Conservation (phyloP, 179 eudicot genomes). For the Nepenthes alata region DNA sequence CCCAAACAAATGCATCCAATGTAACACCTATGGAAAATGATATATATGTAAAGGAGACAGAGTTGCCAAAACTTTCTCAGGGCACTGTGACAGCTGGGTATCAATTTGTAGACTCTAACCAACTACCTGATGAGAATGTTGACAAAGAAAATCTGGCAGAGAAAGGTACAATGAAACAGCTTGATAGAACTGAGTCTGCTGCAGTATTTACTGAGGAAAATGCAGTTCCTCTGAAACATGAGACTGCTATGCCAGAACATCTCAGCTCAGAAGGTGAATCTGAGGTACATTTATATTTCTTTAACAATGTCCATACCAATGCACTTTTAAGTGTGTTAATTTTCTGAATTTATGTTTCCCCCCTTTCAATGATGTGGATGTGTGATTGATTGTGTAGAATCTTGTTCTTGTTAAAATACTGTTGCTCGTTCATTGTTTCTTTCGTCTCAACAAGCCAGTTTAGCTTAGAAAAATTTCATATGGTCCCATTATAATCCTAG, state of each 20-base stretch:
- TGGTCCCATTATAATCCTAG: too few species aligned
- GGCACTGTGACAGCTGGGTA: conserved; percentile 23
- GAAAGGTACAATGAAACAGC: conserved; percentile 21
- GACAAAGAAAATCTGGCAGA: conserved; percentile 22
- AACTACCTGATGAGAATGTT: conserved; percentile 26
- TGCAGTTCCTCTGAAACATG: conserved; percentile 16
- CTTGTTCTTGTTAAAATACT: too few species aligned
- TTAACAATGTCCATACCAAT: neutral
- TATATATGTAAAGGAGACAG: conserved; percentile 13
- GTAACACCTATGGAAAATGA: conserved; percentile 12
- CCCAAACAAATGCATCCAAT: conserved; percentile 10
- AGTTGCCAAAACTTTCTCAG: conserved; percentile 19
- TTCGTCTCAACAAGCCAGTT: neutral
- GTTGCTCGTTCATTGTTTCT: neutral
- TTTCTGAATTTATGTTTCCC: too few species aligned
- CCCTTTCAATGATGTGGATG: neutral
- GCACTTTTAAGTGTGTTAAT: neutral
- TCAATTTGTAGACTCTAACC: conserved; percentile 18
- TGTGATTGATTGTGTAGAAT: neutral
- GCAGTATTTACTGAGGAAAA: conserved; percentile 19
- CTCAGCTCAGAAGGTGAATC: conserved; percentile 20
- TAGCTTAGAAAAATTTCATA: too few species aligned
- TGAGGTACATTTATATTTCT: conserved; percentile 30
- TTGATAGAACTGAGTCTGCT: conserved; percentile 25
- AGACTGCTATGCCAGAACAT: conserved; percentile 12